phyloP scores from a whole-genome alignment of 805 yeast genomes.

The Schwanniomyces pseudopolymorphus region DNA sequence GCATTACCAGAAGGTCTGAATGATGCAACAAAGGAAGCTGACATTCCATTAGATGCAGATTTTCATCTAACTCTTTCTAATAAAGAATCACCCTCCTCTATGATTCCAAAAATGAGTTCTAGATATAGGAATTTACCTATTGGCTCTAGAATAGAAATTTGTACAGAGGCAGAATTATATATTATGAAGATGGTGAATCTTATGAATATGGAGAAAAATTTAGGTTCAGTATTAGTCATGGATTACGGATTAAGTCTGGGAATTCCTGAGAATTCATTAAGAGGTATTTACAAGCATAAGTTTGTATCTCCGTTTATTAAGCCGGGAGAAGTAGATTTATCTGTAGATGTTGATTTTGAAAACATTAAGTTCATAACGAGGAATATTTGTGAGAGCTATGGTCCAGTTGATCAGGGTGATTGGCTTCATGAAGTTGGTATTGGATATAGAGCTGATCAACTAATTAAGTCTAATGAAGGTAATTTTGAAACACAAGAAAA shows the following conservation, averaged over 20 bases:
- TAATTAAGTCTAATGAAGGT: constrained; percentile 42
- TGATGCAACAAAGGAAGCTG: constrained; percentile 3
- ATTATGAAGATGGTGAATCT: constrained; percentile 52
- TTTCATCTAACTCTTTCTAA: constrained; percentile 61
- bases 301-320: constrained; percentile 71
- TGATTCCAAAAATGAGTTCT: constrained; percentile 49
- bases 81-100: constrained; percentile 60
- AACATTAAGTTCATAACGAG: constrained; percentile 39
- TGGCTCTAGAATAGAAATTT: constrained; percentile 65
- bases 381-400: constrained; percentile 30
- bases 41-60: constrained; percentile 24
- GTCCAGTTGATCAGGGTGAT: constrained; percentile 75
- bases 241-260: constrained; percentile 71
- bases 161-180: constrained; percentile 68
- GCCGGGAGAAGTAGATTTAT: constrained; percentile 80
- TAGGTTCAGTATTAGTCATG: constrained; percentile 69
- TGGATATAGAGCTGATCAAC: constrained; percentile 63
- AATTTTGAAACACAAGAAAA: constrained; percentile 49
- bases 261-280: constrained; percentile 67
- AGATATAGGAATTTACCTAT: constrained; percentile 55
- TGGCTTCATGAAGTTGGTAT: constrained; percentile 78
- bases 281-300: constrained; percentile 73
- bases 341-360: constrained; percentile 80
- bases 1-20: constrained; percentile 17
- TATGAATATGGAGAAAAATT: constrained; percentile 32